phyloP scores from a whole-genome alignment of 306 rosid genomes.

The Myrica gale region DNA sequence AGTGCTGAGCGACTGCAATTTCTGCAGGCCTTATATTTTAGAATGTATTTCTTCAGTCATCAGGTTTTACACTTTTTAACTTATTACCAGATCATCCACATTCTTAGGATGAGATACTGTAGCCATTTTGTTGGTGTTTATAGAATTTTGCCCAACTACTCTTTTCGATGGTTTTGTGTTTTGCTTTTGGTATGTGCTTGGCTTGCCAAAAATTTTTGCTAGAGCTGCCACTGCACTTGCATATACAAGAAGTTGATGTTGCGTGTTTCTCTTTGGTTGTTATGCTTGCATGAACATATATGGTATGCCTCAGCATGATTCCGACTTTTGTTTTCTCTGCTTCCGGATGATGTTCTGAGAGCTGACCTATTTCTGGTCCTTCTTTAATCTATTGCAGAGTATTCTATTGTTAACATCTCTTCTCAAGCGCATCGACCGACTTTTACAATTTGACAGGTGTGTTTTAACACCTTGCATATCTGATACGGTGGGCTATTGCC shows the following conservation, averaged over 20 bases:
- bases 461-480: slow-evolving; percentile 26
- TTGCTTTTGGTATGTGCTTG: slow-evolving; percentile 1
- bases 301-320: not conserved
- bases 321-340: not conserved
- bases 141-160: not conserved
- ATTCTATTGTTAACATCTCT: slow-evolving; percentile 74
- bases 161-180: not conserved
- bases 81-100: not conserved
- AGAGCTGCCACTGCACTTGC: not conserved
- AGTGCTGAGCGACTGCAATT: not conserved
- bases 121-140: not conserved
- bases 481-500: slow-evolving; percentile 20
- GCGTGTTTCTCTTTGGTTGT: not conserved
- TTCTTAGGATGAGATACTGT: not conserved
- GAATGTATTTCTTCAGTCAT: not conserved
- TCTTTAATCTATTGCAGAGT: slow-evolving; percentile 59
- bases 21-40: not conserved
- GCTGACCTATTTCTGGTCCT: slow-evolving; percentile 15
- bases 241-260: not conserved
- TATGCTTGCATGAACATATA: too few relatives aligned
- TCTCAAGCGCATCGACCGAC: slow-evolving; percentile 85
- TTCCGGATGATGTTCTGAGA: not conserved
- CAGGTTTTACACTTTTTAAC: not conserved
- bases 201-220: not conserved
- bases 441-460: slow-evolving; percentile 92